Conservation (phyloP, 129 eudicot species). For the Flaveria linearis region DNA sequence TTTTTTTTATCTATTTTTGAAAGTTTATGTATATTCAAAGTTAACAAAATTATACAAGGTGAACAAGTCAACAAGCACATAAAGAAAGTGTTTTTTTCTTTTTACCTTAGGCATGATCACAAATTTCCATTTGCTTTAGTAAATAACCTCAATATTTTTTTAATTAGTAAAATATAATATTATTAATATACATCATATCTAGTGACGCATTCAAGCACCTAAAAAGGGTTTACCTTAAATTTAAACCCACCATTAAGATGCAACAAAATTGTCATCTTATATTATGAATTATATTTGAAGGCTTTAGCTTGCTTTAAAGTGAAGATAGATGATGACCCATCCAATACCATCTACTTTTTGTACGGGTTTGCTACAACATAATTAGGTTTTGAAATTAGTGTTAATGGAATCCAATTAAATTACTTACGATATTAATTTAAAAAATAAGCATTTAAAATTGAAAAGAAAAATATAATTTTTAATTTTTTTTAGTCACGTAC, state of each 20-base stretch:
- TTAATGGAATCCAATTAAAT: conserved; percentile 2
- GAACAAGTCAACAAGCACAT: not conserved
- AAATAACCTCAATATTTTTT: not conserved
- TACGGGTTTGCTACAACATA: conserved; percentile 18
- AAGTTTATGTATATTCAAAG: too few species aligned
- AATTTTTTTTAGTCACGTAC: not conserved
- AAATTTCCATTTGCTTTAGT: not conserved
- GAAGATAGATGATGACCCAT: conserved; percentile 29
- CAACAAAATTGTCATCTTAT: conserved; percentile 28
- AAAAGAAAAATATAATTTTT: not conserved
- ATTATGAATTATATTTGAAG: conserved; percentile 30
- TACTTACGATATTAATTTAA: not conserved
- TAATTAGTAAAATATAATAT: not conserved
- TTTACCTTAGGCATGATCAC: not conserved
- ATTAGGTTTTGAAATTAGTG: conserved; percentile 1
- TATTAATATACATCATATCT: not conserved
- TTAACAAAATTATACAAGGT: too few species aligned
- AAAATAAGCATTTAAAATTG: not conserved
- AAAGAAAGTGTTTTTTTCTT: not conserved
- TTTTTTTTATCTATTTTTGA: too few species aligned
- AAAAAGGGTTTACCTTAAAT: not conserved
- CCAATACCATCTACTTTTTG: conserved; percentile 25
- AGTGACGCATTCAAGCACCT: not conserved
- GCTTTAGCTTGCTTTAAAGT: conserved; percentile 31
- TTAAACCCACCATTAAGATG: conserved; percentile 2